Evolutionary conservation across 768 basidiomycete genomes (phyloP).

Genomic region (Steccherinum ochraceum): DNA sequence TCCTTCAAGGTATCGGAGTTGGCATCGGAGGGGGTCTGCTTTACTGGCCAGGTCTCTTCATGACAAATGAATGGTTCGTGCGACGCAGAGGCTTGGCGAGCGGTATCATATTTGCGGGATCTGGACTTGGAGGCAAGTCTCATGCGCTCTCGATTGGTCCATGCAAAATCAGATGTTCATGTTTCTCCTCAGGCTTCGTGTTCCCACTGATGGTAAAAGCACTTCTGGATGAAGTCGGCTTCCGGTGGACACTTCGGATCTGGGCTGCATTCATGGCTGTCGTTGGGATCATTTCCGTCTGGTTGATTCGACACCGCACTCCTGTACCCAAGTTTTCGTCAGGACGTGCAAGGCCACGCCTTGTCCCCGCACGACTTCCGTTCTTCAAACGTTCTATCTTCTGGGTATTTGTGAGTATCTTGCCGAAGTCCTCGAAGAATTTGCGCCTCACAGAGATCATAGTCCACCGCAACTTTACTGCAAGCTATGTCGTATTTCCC

Average conservation of each 20-base stretch:
- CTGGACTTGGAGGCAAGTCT: conserved; percentile 15
- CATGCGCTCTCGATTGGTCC: background rate
- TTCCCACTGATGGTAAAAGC: conserved; percentile 16
- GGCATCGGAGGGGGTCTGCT: conserved; percentile 20
- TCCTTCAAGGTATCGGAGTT: conserved; percentile 18
- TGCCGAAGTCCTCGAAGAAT: background rate
- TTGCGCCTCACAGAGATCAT: background rate
- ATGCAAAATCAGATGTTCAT: background rate
- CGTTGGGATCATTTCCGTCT: conserved; percentile 10
- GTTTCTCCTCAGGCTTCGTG: conserved; percentile 9
- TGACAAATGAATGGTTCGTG: conserved; percentile 28
- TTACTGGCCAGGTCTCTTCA: conserved; percentile 21
- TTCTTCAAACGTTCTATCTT: conserved; percentile 16
- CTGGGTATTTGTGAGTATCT: conserved; percentile 16
- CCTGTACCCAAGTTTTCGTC: conserved; percentile 14
- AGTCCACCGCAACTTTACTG: conserved; percentile 13
- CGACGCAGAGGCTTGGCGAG: conserved; percentile 25
- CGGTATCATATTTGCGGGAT: conserved; percentile 27
- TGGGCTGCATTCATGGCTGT: conserved; percentile 13
- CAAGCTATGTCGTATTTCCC: conserved; percentile 22
- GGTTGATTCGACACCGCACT: conserved; percentile 17
- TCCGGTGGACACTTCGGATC: conserved; percentile 17
- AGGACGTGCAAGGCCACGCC: conserved; percentile 12
- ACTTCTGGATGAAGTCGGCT: conserved; percentile 12
- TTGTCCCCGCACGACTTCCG: conserved; percentile 14